Conservation (phyloP, 2,329 filamentous ascomycete species). For the Exserohilum rostratum region DNA sequence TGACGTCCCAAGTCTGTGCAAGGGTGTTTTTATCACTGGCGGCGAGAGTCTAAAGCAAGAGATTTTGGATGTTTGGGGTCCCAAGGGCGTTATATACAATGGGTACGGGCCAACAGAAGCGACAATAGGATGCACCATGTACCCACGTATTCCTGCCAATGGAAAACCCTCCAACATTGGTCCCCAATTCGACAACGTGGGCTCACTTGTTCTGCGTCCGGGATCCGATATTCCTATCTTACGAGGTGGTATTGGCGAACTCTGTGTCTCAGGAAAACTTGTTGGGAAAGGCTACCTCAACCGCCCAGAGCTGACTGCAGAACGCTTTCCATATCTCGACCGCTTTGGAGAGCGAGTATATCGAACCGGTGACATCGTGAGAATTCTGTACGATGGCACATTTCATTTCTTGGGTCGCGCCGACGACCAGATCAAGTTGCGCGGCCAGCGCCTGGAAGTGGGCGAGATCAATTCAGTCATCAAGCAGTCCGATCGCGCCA, state of each 20-base stretch:
- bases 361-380: conserved; percentile 85
- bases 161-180: conserved; percentile 90
- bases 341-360: conserved; percentile 65
- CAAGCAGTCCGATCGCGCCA: conserved; percentile 60
- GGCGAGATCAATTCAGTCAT: conserved; percentile 90
- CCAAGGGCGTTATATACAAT: conserved; percentile 82
- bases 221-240: conserved; percentile 74
- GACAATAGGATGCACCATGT: conserved; percentile 92
- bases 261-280: conserved; percentile 84
- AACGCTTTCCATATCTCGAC: conserved; percentile 73
- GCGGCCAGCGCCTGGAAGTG: conserved; percentile 87
- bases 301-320: conserved; percentile 73
- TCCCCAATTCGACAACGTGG: conserved; percentile 84
- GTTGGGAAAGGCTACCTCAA: conserved; percentile 92
- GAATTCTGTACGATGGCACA: conserved; percentile 77
- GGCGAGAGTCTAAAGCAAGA: conserved; percentile 89
- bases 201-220: conserved; percentile 76
- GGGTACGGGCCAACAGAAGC: conserved; percentile 90
- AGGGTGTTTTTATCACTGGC: conserved; percentile 90
- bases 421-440: conserved; percentile 90
- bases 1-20: conserved; percentile 78
- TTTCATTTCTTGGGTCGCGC: conserved; percentile 88
- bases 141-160: conserved; percentile 75
- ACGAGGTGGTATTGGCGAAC: conserved; percentile 80
- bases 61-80: conserved; percentile 85